Percentiles rank a stretch among this genome's conserved stretches.
Evolutionary conservation across 2,329 filamentous ascomycete species (phyloP).

Genomic region (Xylaria sp.): DNA sequence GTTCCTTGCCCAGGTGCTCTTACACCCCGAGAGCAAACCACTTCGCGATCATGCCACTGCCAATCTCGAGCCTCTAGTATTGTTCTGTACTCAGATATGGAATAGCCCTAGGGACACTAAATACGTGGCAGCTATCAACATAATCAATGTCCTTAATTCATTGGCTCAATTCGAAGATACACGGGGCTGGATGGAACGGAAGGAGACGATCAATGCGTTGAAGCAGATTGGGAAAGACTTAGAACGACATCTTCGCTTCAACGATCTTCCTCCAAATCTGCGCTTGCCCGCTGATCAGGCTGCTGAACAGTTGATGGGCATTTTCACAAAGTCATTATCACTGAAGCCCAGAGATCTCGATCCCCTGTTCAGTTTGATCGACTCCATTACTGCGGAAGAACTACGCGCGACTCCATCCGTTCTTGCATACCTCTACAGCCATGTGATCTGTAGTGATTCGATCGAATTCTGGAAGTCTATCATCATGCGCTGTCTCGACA

Average conservation of each 20-base stretch:
- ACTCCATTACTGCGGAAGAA: slow-evolving; percentile 84
- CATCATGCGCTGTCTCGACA: slow-evolving; percentile 85
- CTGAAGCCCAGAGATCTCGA: slow-evolving; percentile 82
- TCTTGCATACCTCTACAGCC: slow-evolving; percentile 83
- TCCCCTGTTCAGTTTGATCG: slow-evolving; percentile 84
- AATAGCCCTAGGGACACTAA: slow-evolving; percentile 75
- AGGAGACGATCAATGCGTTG: slow-evolving; percentile 69
- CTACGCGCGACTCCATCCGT: slow-evolving; percentile 81
- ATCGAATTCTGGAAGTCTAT: slow-evolving; percentile 87
- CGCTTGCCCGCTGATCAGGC: slow-evolving; percentile 90
- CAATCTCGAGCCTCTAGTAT: slow-evolving; percentile 78
- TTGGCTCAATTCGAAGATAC: slow-evolving; percentile 74
- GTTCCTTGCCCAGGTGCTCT: slow-evolving; percentile 88
- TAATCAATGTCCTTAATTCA: slow-evolving; percentile 85
- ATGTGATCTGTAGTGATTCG: slow-evolving; percentile 85
- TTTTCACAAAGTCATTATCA: slow-evolving; percentile 83
- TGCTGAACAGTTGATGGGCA: slow-evolving; percentile 85
- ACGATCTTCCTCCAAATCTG: slow-evolving; percentile 76
- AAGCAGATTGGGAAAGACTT: slow-evolving; percentile 79
- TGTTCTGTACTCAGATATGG: slow-evolving; percentile 71
- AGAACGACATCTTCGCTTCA: slow-evolving; percentile 76
- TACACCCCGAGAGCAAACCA: slow-evolving; percentile 77
- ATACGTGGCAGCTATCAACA: slow-evolving; percentile 80
- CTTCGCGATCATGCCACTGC: slow-evolving; percentile 79
- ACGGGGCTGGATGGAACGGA: slow-evolving; percentile 77